Percentiles rank a stretch among this genome's conserved stretches.
Evolutionary conservation across 2,329 filamentous ascomycete species (phyloP).

Genomic region (Fusarium sp.): DNA sequence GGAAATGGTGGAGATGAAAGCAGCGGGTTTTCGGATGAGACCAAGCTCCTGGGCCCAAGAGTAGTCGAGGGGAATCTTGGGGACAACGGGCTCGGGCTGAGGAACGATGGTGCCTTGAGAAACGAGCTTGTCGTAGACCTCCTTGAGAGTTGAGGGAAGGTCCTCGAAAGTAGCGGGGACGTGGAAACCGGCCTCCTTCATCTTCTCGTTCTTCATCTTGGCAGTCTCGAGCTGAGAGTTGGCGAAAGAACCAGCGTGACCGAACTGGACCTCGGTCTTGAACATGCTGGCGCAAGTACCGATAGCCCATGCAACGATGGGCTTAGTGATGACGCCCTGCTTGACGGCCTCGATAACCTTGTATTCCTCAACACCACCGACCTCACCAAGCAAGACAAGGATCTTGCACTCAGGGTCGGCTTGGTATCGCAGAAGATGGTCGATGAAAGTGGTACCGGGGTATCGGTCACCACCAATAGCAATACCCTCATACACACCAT

Average conservation of each 20-base stretch:
- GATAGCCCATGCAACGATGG: constrained; percentile 98
- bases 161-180: constrained; percentile 98
- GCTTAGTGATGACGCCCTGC: constrained; percentile 94
- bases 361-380: constrained; percentile 99
- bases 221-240: constrained; percentile 99
- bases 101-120: constrained; percentile 86
- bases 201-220: constrained; percentile 94
- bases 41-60: constrained; percentile 99
- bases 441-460: constrained; percentile 98
- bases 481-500: constrained; percentile 98
- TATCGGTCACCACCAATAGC: constrained; percentile 99
- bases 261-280: constrained; percentile 99
- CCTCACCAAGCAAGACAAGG: constrained; percentile 93
- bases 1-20: constrained; percentile 99
- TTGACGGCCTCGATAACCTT: constrained; percentile 99
- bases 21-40: constrained; percentile 98
- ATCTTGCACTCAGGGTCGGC: constrained; percentile 98
- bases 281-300: constrained; percentile 99
- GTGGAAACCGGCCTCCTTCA: constrained; percentile 93
- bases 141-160: constrained; percentile 78
- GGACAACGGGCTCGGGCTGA: constrained; percentile 87
- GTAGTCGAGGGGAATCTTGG: constrained; percentile 99
- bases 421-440: constrained; percentile 97
- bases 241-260: constrained; percentile 97
- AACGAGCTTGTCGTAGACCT: constrained; percentile 90